Percentiles rank a stretch among this genome's conserved stretches.
Evolutionary conservation across 208 protist species (phyloP).

Genomic region (Acanthamoeba royreba): DNA sequence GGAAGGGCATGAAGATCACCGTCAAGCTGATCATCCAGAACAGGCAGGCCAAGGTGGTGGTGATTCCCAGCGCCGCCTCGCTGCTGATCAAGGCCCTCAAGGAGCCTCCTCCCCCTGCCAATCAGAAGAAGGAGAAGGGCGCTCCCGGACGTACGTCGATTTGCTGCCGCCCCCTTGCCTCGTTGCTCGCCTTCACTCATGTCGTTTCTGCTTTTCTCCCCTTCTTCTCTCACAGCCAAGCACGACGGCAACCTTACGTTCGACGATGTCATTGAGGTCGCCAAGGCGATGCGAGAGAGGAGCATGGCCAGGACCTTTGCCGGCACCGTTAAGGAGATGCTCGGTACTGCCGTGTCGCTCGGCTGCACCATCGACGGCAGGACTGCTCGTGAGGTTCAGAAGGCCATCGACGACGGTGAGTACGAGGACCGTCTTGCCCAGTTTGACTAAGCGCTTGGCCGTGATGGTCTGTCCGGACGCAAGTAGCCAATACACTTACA

Average conservation of each 20-base stretch:
- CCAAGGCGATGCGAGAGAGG: conserved; percentile 90
- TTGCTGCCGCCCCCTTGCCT: background rate
- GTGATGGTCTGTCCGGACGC: too few relatives aligned
- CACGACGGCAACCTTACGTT: conserved; percentile 98
- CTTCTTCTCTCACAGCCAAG: conserved; percentile 83
- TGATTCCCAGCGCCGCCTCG: conserved; percentile 96
- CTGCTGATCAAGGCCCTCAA: conserved; percentile 98
- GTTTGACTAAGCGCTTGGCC: background rate
- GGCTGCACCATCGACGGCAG: conserved; percentile 98
- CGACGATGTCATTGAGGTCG: conserved; percentile 96
- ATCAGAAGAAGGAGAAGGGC: conserved; percentile 98
- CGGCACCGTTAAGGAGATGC: conserved; percentile 97
- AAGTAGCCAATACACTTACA: too few relatives aligned
- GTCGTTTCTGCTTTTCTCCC: background rate
- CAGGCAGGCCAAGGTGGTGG: conserved; percentile 93
- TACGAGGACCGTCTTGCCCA: conserved; percentile 71
- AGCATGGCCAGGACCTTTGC: conserved; percentile 93
- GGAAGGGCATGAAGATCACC: conserved; percentile 98
- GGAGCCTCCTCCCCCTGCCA: conserved; percentile 98
- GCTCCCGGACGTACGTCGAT: background rate
- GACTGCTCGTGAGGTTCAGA: conserved; percentile 90
- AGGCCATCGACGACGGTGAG: conserved; percentile 91
- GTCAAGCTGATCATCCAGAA: conserved; percentile 98
- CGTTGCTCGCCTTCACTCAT: background rate
- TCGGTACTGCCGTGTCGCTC: conserved; percentile 96